Base-by-base conservation (phyloP, 2,329 filamentous ascomycete species). In the Albophoma yamanashiensis region DNA sequence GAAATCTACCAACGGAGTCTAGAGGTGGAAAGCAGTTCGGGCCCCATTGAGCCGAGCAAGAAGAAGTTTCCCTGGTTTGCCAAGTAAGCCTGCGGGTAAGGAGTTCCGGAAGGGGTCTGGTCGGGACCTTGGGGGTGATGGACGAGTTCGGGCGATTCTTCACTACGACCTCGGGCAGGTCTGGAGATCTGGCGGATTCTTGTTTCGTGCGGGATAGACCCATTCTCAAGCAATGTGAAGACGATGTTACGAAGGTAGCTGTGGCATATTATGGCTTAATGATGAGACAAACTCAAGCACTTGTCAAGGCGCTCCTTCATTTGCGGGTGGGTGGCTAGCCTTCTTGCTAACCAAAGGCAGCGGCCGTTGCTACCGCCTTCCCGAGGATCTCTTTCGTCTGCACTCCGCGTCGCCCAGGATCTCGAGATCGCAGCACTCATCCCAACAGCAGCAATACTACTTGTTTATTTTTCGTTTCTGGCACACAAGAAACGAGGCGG, bases 21-120 rank as follows among this genome's bases (percentile, higher is more conserved):
- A 15, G 76, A 82, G 61, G 75, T 87, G 22, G 85, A 88, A 70
- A 82, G 79, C 56, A 73, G 69, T 5, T 76, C 76, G 1, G 72
- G 76, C 7, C 65, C 74, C 6, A 67, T 74, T 20, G 83, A 86
- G 55, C 70, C 77, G 34, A 71, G 74, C 59, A 87, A 82, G 75
- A 87, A 86, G 75, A 87, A 86, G 69, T 87, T 87, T 66, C 82
- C 82, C 14, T 88, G 85, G 85, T 83, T 87, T 71, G 77, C 80
- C 66, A 84, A 82, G 68, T 78, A 71, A 68, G 55, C 53, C 55
- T 58, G 57, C 61, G 60, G 59, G 61, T 57, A 57, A 65, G 70
- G 68, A 70, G 69, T 71, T 70, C 57, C 25, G 62, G 63, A 61
- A 59, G 55, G 38, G 38, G 57, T 55, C 62, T 60, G 62, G 42